Percentiles rank a stretch among this genome's conserved stretches.
Conservation (phyloP, 2,329 filamentous ascomycete genomes). For the Sporothrix curviconia region DNA sequence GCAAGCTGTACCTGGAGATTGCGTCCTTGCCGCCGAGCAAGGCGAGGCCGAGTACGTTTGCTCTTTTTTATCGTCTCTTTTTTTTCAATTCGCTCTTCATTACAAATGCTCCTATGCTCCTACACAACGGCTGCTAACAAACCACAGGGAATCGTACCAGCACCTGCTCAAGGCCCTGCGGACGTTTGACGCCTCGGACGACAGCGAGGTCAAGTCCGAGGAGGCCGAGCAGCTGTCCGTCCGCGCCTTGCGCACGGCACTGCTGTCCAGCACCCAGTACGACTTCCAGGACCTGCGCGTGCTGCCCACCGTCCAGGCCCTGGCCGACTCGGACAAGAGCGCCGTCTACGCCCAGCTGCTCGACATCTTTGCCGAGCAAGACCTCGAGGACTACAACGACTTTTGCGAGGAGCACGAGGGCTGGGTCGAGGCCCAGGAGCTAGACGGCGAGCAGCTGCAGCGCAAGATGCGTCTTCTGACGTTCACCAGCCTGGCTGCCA, state of each 20-base stretch:
- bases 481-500: slow-evolving; percentile 80
- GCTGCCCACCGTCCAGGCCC: slow-evolving; percentile 76
- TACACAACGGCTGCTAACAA: slow-evolving; percentile 14
- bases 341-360: slow-evolving; percentile 84
- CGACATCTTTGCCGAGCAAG: slow-evolving; percentile 90
- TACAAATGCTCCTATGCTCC: too few species aligned
- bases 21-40: slow-evolving; percentile 73
- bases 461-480: slow-evolving; percentile 96
- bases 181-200: slow-evolving; percentile 51
- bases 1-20: slow-evolving; percentile 77
- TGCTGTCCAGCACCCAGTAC: slow-evolving; percentile 51
- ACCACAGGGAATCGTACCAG: slow-evolving; percentile 53
- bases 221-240: slow-evolving; percentile 56
- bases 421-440: slow-evolving; percentile 70
- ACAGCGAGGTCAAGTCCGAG: slow-evolving; percentile 50
- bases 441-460: slow-evolving; percentile 68
- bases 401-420: slow-evolving; percentile 87
- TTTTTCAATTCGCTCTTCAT: neutral
- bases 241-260: slow-evolving; percentile 48
- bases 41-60: slow-evolving; percentile 65
- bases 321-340: slow-evolving; percentile 64
- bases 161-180: slow-evolving; percentile 58
- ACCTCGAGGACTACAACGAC: slow-evolving; percentile 90
- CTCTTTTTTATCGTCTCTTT: neutral
- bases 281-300: slow-evolving; percentile 76